A percentile compares a stretch with the other conserved stretches of the same genome.
phyloP scores from a whole-genome alignment of 352 stramenopile species.

The Elongisporangium prolatum region DNA sequence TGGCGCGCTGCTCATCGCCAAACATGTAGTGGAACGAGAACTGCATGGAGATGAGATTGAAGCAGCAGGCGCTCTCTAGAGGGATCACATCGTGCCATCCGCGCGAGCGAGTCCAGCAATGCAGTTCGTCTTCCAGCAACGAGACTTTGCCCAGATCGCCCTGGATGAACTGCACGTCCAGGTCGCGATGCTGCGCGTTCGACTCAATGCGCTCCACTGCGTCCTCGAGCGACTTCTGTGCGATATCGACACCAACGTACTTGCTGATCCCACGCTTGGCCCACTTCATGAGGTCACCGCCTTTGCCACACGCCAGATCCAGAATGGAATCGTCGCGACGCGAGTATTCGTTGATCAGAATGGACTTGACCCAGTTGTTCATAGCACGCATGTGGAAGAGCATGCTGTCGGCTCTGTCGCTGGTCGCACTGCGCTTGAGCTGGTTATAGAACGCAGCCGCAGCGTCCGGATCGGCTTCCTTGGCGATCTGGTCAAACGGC shows the following conservation, averaged over 20 bases:
- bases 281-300: constrained; percentile 98
- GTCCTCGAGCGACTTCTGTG: constrained; percentile 94
- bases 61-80: constrained; percentile 40
- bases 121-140: constrained; percentile 53
- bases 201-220: constrained; percentile 82
- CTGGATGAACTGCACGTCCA: constrained; percentile 77
- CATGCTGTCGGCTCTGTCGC: constrained; percentile 81
- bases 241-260: constrained; percentile 98
- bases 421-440: constrained; percentile 64
- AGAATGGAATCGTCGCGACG: constrained; percentile 88
- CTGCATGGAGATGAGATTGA: constrained; percentile 98
- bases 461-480: constrained; percentile 50
- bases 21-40: constrained; percentile 99
- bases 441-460: constrained; percentile 85
- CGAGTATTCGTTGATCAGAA: constrained; percentile 91
- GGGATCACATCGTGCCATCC: constrained; percentile 61
- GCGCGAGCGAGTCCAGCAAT: constrained; percentile 62
- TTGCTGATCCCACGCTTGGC: constrained; percentile 83
- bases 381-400: constrained; percentile 97
- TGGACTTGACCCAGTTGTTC: constrained; percentile 99
- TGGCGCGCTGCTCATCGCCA: constrained; percentile 85
- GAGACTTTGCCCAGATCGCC: constrained; percentile 71
- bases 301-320: constrained; percentile 98
- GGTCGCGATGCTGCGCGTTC: constrained; percentile 62
- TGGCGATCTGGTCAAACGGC: constrained; percentile 49